These are phyloP conservation scores for Cajanus cajan DNA, from an alignment of 306 rosid genomes.

Conservation along the genomic window DNA sequence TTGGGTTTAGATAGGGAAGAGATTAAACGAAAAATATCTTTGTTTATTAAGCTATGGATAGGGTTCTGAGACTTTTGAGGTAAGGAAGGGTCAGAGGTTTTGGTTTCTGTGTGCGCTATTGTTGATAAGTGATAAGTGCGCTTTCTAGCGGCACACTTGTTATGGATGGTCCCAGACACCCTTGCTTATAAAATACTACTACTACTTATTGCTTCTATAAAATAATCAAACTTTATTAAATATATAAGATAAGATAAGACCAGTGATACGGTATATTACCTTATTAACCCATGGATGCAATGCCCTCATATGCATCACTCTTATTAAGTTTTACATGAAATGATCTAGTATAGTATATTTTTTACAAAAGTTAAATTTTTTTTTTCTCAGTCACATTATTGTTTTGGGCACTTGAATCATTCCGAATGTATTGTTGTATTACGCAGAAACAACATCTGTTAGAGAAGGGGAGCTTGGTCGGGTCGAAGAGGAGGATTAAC, in stretches of 20 bases:
- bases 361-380: too few species aligned
- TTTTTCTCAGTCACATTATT: too few species aligned
- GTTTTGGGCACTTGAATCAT: too few species aligned
- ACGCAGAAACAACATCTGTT: too few species aligned
- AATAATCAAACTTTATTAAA: not conserved
- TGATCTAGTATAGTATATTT: too few species aligned
- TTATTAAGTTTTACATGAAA: too few species aligned
- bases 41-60: conserved; percentile 18
- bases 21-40: not conserved
- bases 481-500: too few species aligned
- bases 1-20: not conserved
- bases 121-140: conserved; percentile 46
- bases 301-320: too few species aligned
- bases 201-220: not conserved
- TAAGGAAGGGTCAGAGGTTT: not conserved
- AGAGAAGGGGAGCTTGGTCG: too few species aligned
- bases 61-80: conserved; percentile 34
- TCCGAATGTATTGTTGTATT: too few species aligned
- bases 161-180: not conserved
- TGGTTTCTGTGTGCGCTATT: conserved; percentile 31
- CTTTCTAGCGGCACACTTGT: conserved; percentile 34
- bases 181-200: not conserved
- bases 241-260: not conserved
- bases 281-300: too few species aligned
- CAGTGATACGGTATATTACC: too few species aligned